phyloP scores from a whole-genome alignment of 768 basidiomycete species.

The Pleurotus ostreatus region DNA sequence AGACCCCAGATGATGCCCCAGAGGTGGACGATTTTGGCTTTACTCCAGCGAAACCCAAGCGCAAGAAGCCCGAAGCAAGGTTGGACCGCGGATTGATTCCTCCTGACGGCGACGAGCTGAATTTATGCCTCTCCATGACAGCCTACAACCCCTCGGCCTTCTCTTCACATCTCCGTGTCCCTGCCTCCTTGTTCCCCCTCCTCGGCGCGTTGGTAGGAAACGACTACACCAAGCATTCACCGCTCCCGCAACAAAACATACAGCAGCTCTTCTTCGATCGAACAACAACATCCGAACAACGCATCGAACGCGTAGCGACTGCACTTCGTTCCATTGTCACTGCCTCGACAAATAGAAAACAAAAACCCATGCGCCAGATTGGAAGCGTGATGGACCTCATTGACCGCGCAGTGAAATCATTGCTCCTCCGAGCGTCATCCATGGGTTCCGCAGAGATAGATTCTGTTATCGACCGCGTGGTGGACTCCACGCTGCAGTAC shows the following conservation, averaged over 20 bases:
- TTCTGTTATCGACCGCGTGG: conserved; percentile 60
- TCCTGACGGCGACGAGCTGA: conserved; percentile 35
- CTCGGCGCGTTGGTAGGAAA: conserved; percentile 79
- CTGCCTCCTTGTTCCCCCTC: conserved; percentile 69
- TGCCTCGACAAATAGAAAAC: conserved; percentile 40
- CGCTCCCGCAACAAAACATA: conserved; percentile 43
- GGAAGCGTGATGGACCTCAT: conserved; percentile 78
- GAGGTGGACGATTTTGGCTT: conserved; percentile 42
- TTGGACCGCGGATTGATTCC: conserved; percentile 47
- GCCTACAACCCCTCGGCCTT: conserved; percentile 60
- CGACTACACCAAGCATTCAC: conserved; percentile 60
- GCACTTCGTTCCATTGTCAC: conserved; percentile 54
- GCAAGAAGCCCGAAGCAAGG: conserved; percentile 31
- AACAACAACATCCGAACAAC: conserved; percentile 50
- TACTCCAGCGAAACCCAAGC: conserved; percentile 56
- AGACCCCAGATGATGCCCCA: conserved; percentile 19
- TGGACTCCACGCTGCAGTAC: conserved; percentile 73
- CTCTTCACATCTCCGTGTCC: conserved; percentile 63
- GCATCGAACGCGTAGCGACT: conserved; percentile 61
- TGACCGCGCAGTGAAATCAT: conserved; percentile 56
- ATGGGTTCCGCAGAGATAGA: conserved; percentile 64
- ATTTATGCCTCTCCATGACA: conserved; percentile 48
- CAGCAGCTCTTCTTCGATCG: conserved; percentile 70
- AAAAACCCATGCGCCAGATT: conserved; percentile 50
- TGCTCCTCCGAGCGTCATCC: conserved; percentile 47